Conservation (phyloP, 352 stramenopile genomes). For the Pythium grandisporangium region DNA sequence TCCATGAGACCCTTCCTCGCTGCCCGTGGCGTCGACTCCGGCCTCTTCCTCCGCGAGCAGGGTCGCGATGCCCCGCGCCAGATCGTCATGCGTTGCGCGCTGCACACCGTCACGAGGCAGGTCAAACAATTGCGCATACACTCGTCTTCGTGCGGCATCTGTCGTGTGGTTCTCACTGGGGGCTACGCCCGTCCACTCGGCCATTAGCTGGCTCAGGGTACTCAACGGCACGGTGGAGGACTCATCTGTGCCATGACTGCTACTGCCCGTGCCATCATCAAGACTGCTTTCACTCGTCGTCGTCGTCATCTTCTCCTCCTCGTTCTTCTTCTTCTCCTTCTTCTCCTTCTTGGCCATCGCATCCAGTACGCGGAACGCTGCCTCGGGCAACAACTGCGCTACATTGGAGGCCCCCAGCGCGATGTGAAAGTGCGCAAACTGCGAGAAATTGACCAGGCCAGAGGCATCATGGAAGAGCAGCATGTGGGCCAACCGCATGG, state of each 20-base stretch:
- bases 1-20: slow-evolving; percentile 11
- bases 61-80: slow-evolving; percentile 43
- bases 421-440: slow-evolving; percentile 87
- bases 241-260: too few relatives aligned
- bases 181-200: background rate
- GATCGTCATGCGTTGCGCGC: slow-evolving; percentile 59
- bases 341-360: slow-evolving; percentile 17
- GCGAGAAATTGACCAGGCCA: slow-evolving; percentile 78
- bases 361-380: slow-evolving; percentile 67
- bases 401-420: slow-evolving; percentile 52
- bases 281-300: slow-evolving; percentile 12
- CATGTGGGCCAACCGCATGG: slow-evolving; percentile 44
- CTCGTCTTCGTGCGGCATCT: background rate
- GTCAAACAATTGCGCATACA: slow-evolving; percentile 24
- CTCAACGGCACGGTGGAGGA: background rate
- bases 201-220: background rate
- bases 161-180: background rate
- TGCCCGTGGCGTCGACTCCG: slow-evolving; percentile 8
- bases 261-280: too few relatives aligned
- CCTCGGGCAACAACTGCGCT: slow-evolving; percentile 67
- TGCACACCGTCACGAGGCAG: slow-evolving; percentile 22
- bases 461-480: slow-evolving; percentile 68
- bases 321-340: background rate
- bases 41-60: slow-evolving; percentile 13
- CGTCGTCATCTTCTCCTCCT: background rate